Percentiles rank a stretch among this genome's conserved stretches.
Conservation (phyloP, 371 early-diverging fungal genomes). For the Syncephalastrum contaminatum region DNA sequence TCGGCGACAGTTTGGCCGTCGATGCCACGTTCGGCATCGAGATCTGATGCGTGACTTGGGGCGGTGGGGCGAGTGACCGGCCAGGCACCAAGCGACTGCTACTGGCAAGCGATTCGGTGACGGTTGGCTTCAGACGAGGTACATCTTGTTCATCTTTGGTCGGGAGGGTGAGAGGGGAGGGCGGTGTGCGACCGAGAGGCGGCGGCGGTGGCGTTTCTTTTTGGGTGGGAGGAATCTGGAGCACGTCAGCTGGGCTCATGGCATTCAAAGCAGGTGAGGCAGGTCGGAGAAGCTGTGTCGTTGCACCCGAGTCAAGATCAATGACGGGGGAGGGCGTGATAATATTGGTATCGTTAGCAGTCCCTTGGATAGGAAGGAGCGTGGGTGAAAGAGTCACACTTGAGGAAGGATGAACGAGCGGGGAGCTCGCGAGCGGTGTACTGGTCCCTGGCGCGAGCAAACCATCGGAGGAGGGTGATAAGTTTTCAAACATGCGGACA, state of each 20-base stretch:
- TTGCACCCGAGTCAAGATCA: constrained; percentile 14
- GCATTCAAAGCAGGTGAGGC: constrained; percentile 7
- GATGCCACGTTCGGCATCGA: constrained; percentile 7
- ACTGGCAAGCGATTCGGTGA: constrained; percentile 10
- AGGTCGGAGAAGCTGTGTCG: constrained; percentile 3
- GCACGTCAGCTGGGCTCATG: constrained; percentile 11
- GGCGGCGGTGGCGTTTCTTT: not conserved
- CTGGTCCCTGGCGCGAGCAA: constrained; percentile 2
- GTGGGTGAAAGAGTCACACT: constrained; percentile 4
- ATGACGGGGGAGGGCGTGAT: constrained; percentile 15
- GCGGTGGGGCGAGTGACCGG: not conserved
- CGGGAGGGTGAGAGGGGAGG: not conserved
- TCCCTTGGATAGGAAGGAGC: constrained; percentile 1
- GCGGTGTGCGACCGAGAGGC: not conserved
- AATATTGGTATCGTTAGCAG: not conserved
- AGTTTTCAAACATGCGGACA: constrained; percentile 40
- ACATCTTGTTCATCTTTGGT: not conserved
- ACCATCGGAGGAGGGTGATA: constrained; percentile 6
- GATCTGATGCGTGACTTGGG: not conserved
- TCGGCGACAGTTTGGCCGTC: constrained; percentile 27
- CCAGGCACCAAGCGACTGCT: constrained; percentile 12
- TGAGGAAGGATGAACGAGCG: constrained; percentile 7
- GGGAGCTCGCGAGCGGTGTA: constrained; percentile 5
- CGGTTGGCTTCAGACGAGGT: not conserved
- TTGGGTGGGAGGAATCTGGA: constrained; percentile 4